These are phyloP conservation scores for Apium graveolens DNA, from an alignment of 129 eudicot genomes.

Conservation along the genomic window DNA sequence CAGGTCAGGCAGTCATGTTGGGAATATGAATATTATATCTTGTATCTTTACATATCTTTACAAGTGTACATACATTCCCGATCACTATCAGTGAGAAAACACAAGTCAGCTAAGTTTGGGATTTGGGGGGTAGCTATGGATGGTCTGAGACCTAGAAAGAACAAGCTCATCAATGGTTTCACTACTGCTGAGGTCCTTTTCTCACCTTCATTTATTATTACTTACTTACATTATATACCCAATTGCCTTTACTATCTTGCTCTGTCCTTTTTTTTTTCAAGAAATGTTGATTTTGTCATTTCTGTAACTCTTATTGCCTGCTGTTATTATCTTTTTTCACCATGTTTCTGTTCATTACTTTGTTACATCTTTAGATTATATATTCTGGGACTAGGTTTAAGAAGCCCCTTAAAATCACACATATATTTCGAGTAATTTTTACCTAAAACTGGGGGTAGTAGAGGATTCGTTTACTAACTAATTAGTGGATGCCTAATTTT, in stretches of 20 bases:
- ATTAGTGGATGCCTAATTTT: not conserved
- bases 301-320: not conserved
- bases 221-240: not conserved
- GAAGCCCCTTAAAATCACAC: not conserved
- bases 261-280: not conserved
- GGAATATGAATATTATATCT: too few relatives aligned
- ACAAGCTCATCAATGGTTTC: conserved; percentile 43
- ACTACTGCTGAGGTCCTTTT: conserved; percentile 55
- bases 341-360: not conserved
- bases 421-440: not conserved
- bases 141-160: conserved; percentile 53
- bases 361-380: not conserved
- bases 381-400: not conserved
- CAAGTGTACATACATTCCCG: too few relatives aligned
- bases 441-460: not conserved
- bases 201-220: not conserved
- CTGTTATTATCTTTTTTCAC: not conserved
- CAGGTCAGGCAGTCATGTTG: too few relatives aligned
- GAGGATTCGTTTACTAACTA: not conserved
- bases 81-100: too few relatives aligned
- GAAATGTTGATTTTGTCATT: not conserved
- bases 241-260: not conserved
- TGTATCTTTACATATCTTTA: too few relatives aligned
- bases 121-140: conserved; percentile 34
- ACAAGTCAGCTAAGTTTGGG: too few relatives aligned